Base-by-base conservation (phyloP, 495 filamentous ascomycete species). In the Xylaria flabelliformis region DNA sequence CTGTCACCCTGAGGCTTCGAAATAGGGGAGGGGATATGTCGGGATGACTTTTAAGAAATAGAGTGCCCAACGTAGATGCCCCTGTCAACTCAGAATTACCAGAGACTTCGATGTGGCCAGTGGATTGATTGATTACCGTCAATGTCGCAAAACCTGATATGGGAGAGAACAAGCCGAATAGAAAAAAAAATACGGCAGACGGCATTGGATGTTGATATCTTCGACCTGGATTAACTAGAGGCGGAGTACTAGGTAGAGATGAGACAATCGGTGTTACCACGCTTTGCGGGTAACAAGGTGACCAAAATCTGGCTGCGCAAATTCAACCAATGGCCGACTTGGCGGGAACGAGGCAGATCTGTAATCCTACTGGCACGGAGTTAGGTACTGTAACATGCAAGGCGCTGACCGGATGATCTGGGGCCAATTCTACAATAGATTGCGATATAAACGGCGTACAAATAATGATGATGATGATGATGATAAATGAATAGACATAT, bases 281-380 rank as follows among this genome's bases (percentile, higher is more conserved):
- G 12, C 39, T 15, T 46, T 46, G 42, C 15, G 4, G 42, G 8
- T 19, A 50, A 9, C 9, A 53, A 63, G 36, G 7, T 10, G 34
- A 39, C n/a, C 34, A 24, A 24, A 46, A 64, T 24, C 46, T 17
- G 62, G 62, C 41, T 48, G 39, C 29, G 62, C 42, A 46, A 21
- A 39, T 39, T 21, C n/a, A 59, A 63, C 59, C 59, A 63, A 64
- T 64, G 39, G 24, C 42, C 62, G 41, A 46, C 21, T 59, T 32
- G 62, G n/a, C 41, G 36, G 62, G 24, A 48, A 48, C 62, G 62
- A 59, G 62, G 62, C 24, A 64, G 39, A 29, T 26, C 21, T 64
- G 42, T 24, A 44, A 64, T 24, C 41, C 42, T 42, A 26, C 39
- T 42, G 59, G 59, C 34, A 42, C 59, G 34, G 34, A n/a, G 6